phyloP scores from a whole-genome alignment of 129 eudicot genomes.

The Artemisia tridentata region DNA sequence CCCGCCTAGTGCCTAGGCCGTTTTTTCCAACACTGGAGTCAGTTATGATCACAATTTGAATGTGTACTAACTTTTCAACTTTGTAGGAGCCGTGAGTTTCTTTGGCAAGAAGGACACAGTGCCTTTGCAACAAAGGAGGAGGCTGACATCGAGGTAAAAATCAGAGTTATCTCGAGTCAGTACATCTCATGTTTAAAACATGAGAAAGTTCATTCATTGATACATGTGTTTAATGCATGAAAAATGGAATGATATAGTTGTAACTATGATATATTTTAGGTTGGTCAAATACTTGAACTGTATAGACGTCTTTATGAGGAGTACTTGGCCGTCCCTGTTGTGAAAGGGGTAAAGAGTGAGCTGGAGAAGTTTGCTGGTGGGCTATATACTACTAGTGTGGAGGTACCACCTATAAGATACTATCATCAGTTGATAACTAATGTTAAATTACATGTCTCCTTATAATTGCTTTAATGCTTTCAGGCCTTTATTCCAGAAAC shows the following conservation, averaged over 20 bases:
- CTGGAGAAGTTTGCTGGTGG: slow-evolving; percentile 90
- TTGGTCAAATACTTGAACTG: slow-evolving; percentile 63
- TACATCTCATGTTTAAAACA: not conserved
- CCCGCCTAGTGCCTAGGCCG: too few species aligned
- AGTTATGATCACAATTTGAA: too few species aligned
- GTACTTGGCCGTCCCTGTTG: slow-evolving; percentile 71
- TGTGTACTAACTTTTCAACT: not conserved
- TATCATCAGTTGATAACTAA: not conserved
- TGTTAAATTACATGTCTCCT: not conserved
- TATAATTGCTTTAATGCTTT: not conserved
- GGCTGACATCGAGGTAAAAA: slow-evolving; percentile 69
- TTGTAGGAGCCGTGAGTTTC: slow-evolving; percentile 79
- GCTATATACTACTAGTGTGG: slow-evolving; percentile 74
- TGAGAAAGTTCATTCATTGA: not conserved
- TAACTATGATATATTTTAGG: slow-evolving; percentile 31
- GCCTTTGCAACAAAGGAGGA: slow-evolving; percentile 79
- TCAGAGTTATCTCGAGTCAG: too few species aligned
- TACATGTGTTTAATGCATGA: not conserved
- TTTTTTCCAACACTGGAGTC: too few species aligned
- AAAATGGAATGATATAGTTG: not conserved
- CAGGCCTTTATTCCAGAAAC: slow-evolving; percentile 82
- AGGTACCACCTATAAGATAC: slow-evolving; percentile 42
- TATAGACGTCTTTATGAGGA: slow-evolving; percentile 78
- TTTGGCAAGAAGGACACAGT: slow-evolving; percentile 91
- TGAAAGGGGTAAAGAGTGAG: slow-evolving; percentile 78